phyloP scores from a whole-genome alignment of 2,329 filamentous ascomycete genomes.

The Venturia oleaginea region DNA sequence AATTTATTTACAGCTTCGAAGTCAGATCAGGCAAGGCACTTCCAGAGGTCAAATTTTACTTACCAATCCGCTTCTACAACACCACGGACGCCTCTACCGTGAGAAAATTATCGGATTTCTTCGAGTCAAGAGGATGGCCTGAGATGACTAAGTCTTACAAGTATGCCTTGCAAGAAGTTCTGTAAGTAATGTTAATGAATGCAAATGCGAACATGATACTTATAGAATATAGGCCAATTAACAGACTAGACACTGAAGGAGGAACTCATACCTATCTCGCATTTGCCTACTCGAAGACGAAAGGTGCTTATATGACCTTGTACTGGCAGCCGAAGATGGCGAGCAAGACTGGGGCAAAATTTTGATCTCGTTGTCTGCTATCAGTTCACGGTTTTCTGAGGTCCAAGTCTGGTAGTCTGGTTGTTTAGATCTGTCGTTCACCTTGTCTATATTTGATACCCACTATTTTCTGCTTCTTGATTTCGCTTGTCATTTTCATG shows the following conservation, averaged over 20 bases:
- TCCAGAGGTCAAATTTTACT: slow-evolving; percentile 5
- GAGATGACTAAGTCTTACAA: background rate
- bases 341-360: background rate
- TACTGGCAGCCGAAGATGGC: slow-evolving; percentile 7
- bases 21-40: background rate
- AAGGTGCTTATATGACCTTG: background rate
- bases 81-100: background rate
- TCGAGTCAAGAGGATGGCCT: background rate
- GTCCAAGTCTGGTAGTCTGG: too few relatives aligned
- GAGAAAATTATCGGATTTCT: background rate
- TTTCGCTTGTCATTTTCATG: too few relatives aligned
- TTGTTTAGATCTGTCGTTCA: too few relatives aligned
- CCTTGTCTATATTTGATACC: too few relatives aligned
- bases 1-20: slow-evolving; percentile 8
- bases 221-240: background rate
- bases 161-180: background rate
- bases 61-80: slow-evolving; percentile 9
- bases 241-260: background rate
- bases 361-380: background rate
- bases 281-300: slow-evolving; percentile 1
- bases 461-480: too few relatives aligned
- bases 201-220: background rate
- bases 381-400: background rate
- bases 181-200: background rate
- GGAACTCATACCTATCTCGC: background rate